Base-by-base conservation (phyloP, 441 rosid species). In the Arabidopsis lyrata region DNA sequence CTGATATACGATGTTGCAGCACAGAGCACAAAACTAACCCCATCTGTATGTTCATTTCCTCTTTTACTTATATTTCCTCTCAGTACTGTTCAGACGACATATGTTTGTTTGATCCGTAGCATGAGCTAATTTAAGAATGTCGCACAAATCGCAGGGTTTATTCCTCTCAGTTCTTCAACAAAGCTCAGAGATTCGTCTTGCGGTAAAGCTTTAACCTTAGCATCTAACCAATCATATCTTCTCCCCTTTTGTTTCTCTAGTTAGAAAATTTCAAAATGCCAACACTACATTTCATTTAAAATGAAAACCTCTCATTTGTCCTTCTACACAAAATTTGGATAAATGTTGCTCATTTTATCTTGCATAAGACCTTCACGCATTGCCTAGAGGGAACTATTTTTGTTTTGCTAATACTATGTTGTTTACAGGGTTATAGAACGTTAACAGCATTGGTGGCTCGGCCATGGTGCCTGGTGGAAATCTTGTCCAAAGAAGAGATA, bases 391-490 rank as follows among this genome's bases (percentile, higher is more conserved):
- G 22, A 63, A 27, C 61, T 57, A 6, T 41, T 50, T 31, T 15
- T 22, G 27, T 49, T 52, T 32, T 20, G 76, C 12, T 65, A n/a
- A 64, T 49, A 22, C 14, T 34, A 18, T 32, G 62, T 68, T 63
- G 67, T 63, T 50, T 68, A 38, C 52, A 92, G 97, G 91, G 86
- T 36, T 90, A 95, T 75, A 82, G 96, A 80, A 76, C 84, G 66
- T 68, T 92, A 67, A 68, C 88, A n/a, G 99, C 90, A 15, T 78
- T 95, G 86, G 97, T 83, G 69, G 82, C 83, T 81, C 83, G 97
- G 73, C 74, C 85, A 61, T 95, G 99, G 99, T 88, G 93, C 75
- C 84, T 90, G 70, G 79, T 84, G 83, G 97, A 92, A 81, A 81
- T 95, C 50, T 85, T 90, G 83, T 79, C 97, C 42, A 90, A 87